Evolutionary conservation across 192 early-diverging fungal species (phyloP), one percentile per base, ranked within the genome.

Genomic region (Phlyctochytrium planicorne): DNA sequence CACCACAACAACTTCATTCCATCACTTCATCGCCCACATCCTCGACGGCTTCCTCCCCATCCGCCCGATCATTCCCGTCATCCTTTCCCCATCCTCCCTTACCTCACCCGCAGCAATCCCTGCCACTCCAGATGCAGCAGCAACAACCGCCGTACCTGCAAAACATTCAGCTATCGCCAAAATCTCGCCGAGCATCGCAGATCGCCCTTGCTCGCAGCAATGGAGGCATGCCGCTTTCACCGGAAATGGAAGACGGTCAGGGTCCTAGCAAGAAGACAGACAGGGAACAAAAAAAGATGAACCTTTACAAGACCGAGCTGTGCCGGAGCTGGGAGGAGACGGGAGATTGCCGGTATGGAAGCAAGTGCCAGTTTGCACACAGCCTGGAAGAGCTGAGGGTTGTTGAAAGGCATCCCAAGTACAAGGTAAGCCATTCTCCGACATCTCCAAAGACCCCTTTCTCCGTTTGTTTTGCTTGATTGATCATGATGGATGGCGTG

Each of bases 341-440:
- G 17, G 83, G 85, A 12, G 37, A 57, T 1, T 87, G 85, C 63
- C 75, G 93, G 67, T 98, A 97, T 73, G 94, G 91, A 30, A 78
- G 82, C 25, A 89, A 94, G 69, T 98, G 96, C 82, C 91, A 94
- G 74, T 98, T 95, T 86, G 96, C 96, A 17, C 96, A 98, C 62
- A 89, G 89, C 16, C 40, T 65, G 36, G 64, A 66, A 35, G 96
- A 98, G 78, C 84, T 96, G 34, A 84, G 93, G 17, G 72, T 80
- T 37, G 87, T 97, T 17, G 80, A 87, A 57, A 84, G 95, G 33
- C 94, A 98, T 71, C 91, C 90, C 40, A 93, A 90, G 61, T 98
- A 98, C 82, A 96, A 97, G 68, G 68, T 69, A 47, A 47, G 3
- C 12, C 63, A 6, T n/a, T 25, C n/a, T n/a, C n/a, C n/a, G n/a